Evolutionary conservation across 371 early-diverging fungal species (phyloP).

Genomic region (Lichtheimia hyalospora): DNA sequence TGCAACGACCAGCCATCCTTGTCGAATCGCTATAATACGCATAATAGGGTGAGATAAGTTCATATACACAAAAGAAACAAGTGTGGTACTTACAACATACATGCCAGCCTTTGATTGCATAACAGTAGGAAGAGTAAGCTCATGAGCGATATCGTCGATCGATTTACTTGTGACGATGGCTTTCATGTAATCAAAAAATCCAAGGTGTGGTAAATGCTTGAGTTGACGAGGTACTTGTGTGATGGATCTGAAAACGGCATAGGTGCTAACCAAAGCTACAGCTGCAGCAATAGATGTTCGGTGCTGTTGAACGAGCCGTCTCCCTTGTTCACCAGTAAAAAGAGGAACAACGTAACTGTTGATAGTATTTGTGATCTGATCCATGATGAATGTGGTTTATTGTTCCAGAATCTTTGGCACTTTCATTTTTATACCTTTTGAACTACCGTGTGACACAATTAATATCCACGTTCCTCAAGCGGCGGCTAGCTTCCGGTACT

Average conservation of each 20-base stretch:
- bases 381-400: too few relatives aligned
- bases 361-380: too few relatives aligned
- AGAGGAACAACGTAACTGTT: too few relatives aligned
- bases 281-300: not conserved
- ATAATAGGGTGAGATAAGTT: too few relatives aligned
- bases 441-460: too few relatives aligned
- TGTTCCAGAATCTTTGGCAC: too few relatives aligned
- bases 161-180: not conserved
- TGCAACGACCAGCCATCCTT: conserved; percentile 21
- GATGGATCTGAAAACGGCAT: not conserved
- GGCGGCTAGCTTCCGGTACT: too few relatives aligned
- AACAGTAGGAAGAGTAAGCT: conserved; percentile 6
- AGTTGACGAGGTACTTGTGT: conserved; percentile 1
- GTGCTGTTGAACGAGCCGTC: too few relatives aligned
- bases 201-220: conserved; percentile 13
- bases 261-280: not conserved
- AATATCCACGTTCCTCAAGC: too few relatives aligned
- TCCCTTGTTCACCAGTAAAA: too few relatives aligned
- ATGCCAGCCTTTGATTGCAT: conserved; percentile 3
- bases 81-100: conserved; percentile 7
- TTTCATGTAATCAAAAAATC: conserved; percentile 4
- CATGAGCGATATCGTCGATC: conserved; percentile 2
- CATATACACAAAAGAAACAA: too few relatives aligned
- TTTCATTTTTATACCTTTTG: too few relatives aligned
- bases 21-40: not conserved